A percentile compares a stretch with the other conserved stretches of the same genome.
Conservation (phyloP, 2,329 filamentous ascomycete genomes). For the Alternaria angustiovoidea region DNA sequence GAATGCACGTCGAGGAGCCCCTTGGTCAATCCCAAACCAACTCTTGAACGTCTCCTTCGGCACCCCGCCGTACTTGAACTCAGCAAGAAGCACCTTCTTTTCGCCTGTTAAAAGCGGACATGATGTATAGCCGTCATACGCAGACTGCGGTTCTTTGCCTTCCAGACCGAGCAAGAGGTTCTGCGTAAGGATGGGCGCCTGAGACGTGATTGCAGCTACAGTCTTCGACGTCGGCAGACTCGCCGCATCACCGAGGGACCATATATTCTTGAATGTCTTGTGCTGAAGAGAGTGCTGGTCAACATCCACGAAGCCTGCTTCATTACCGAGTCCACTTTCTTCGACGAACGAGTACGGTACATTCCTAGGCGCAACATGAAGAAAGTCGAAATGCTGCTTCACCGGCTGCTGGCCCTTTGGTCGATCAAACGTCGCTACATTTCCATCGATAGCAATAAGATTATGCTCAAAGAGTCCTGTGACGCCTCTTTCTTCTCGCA, state of each 20-base stretch:
- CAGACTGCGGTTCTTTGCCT: slow-evolving; percentile 31
- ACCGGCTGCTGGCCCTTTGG: slow-evolving; percentile 35
- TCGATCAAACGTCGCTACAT: slow-evolving; percentile 45
- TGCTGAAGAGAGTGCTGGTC: slow-evolving; percentile 45
- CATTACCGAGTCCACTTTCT: slow-evolving; percentile 43
- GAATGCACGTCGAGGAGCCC: slow-evolving; percentile 62
- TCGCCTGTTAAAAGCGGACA: slow-evolving; percentile 57
- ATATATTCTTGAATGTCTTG: slow-evolving; percentile 48
- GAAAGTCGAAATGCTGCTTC: slow-evolving; percentile 45
- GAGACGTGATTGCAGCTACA: slow-evolving; percentile 48
- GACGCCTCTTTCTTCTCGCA: slow-evolving; percentile 47
- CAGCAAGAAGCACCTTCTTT: slow-evolving; percentile 68
- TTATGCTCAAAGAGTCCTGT: slow-evolving; percentile 51
- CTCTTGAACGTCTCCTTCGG: slow-evolving; percentile 69
- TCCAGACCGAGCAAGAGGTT: slow-evolving; percentile 43
- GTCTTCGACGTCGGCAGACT: slow-evolving; percentile 51
- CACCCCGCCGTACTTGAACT: slow-evolving; percentile 70
- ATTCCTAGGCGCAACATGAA: slow-evolving; percentile 51
- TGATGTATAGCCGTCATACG: slow-evolving; percentile 52
- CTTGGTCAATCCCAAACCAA: slow-evolving; percentile 65
- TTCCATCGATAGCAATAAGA: slow-evolving; percentile 46
- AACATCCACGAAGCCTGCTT: slow-evolving; percentile 50
- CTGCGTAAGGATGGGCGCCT: slow-evolving; percentile 45
- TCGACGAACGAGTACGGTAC: slow-evolving; percentile 48
- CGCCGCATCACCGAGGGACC: slow-evolving; percentile 50